A percentile compares a stretch with the other conserved stretches of the same genome.
phyloP scores from a whole-genome alignment of 257 asterid genomes.

The Petunia axillaris region DNA sequence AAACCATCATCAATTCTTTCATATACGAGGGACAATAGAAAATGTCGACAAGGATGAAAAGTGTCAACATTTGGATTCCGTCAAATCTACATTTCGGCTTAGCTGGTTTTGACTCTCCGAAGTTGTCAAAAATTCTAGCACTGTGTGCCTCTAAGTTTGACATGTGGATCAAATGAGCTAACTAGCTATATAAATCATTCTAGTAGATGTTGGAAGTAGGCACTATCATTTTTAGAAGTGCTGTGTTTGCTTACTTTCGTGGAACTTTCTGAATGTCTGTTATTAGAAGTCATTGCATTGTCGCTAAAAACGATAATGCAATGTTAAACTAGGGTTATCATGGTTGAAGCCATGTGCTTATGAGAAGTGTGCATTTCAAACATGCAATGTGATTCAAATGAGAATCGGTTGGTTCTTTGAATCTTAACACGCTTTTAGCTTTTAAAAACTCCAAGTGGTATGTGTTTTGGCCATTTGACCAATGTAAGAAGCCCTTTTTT shows the following conservation, averaged over 20 bases:
- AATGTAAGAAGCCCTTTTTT: background rate
- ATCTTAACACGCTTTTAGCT: background rate
- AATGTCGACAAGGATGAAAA: background rate
- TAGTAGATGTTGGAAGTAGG: background rate
- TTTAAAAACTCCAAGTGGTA: background rate
- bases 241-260: background rate
- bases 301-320: background rate
- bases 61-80: background rate
- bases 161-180: background rate
- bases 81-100: background rate
- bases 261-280: background rate
- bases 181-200: background rate
- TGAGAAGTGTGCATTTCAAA: background rate
- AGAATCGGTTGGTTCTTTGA: background rate
- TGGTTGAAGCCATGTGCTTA: background rate
- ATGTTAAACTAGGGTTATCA: background rate
- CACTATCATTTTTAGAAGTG: background rate
- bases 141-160: background rate
- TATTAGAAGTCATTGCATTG: background rate
- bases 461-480: background rate
- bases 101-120: background rate
- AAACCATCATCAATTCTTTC: background rate
- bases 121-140: background rate
- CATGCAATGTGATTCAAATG: background rate
- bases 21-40: background rate